Conservation (phyloP, 192 early-diverging fungal species). For the Neocallimastix lanati region DNA sequence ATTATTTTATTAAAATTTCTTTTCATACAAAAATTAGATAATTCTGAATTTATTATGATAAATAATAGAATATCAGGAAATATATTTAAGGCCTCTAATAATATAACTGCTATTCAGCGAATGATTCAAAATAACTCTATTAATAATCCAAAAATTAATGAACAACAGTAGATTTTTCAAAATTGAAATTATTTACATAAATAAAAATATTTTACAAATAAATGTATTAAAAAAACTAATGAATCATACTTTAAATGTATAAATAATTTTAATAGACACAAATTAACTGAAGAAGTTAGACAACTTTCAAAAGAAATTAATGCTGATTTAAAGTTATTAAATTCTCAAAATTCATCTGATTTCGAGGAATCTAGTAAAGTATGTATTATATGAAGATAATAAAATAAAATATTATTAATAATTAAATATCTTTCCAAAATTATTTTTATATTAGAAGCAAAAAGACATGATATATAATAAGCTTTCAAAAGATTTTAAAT, state of each 20-base stretch:
- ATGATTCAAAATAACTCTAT: not conserved
- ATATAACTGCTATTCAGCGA: not conserved
- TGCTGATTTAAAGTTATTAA: not conserved
- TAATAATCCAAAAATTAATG: not conserved
- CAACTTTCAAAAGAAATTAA: not conserved
- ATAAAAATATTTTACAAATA: too few species aligned
- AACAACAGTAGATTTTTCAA: not conserved
- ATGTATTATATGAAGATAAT: too few species aligned
- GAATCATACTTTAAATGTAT: not conserved
- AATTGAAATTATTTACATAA: too few species aligned
- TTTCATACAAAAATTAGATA: not conserved
- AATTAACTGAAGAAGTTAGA: not conserved
- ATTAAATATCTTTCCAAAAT: too few species aligned
- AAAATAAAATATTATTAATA: too few species aligned
- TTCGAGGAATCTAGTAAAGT: not conserved
- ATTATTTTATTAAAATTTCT: too few species aligned
- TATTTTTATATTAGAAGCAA: slow-evolving; percentile 22
- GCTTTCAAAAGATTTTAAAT: slow-evolving; percentile 85
- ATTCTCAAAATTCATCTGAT: not conserved
- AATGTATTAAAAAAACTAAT: too few species aligned
- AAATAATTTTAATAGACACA: not conserved
- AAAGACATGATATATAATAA: slow-evolving; percentile 80
- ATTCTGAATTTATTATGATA: not conserved
- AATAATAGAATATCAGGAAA: not conserved
- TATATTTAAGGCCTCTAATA: not conserved